Conservation (phyloP, 2,329 filamentous ascomycete genomes). For the Arthrobotrys sinensis region DNA sequence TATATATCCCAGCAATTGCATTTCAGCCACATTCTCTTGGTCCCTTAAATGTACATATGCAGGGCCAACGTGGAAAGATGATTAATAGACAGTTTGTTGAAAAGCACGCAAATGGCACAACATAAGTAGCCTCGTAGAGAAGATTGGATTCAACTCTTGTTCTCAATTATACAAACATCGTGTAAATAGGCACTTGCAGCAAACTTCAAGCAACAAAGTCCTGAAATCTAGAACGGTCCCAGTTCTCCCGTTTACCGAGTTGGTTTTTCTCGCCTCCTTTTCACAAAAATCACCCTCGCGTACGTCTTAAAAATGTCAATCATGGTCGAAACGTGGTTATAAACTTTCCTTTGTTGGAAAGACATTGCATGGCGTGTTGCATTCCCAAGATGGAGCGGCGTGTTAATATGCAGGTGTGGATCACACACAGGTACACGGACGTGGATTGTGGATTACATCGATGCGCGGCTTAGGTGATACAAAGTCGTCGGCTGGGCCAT, state of each 20-base stretch:
- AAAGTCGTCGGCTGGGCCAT: background rate
- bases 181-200: background rate
- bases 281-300: background rate
- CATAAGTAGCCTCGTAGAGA: background rate
- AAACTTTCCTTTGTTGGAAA: conserved; percentile 28
- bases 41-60: conserved; percentile 7
- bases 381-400: conserved; percentile 17
- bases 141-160: background rate
- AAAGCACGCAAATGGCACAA: conserved; percentile 16
- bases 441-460: background rate
- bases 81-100: background rate
- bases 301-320: conserved; percentile 13
- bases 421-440: conserved; percentile 22
- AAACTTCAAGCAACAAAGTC: conserved; percentile 1
- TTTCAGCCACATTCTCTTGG: conserved; percentile 3
- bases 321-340: conserved; percentile 32
- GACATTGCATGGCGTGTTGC: conserved; percentile 42
- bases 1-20: conserved; percentile 22
- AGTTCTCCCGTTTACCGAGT: background rate
- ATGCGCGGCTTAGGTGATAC: conserved; percentile 7
- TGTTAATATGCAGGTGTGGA: conserved; percentile 36
- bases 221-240: conserved; percentile 2
- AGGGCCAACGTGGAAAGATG: background rate
- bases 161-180: background rate
- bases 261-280: background rate